These are phyloP conservation scores for Athelia sp. DNA, from an alignment of 1,284 basidiomycete genomes.

Conservation along the genomic window DNA sequence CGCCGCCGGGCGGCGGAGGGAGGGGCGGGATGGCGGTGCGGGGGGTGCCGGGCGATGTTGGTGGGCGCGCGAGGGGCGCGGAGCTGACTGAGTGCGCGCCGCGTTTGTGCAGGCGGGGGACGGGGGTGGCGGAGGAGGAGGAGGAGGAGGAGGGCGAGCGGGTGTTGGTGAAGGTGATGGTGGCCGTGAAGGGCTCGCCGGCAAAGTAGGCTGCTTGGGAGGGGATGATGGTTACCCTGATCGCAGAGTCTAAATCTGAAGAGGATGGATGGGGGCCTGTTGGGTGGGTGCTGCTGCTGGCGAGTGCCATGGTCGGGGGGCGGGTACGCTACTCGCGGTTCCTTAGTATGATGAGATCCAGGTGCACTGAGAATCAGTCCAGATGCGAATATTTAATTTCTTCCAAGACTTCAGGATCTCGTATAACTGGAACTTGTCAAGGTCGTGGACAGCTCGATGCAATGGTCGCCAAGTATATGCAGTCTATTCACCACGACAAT, in stretches of 20 bases:
- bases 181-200: constrained; percentile 82
- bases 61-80: constrained; percentile 67
- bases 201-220: constrained; percentile 89
- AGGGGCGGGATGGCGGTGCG: constrained; percentile 31
- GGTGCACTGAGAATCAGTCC: no score
- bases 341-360: no score
- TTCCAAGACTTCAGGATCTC: no score
- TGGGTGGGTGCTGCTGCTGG: constrained; percentile 4
- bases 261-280: constrained; percentile 2
- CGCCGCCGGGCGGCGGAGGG: constrained; percentile 14
- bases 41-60: constrained; percentile 70
- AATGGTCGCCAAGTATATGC: no score
- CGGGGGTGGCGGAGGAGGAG: constrained; percentile 28
- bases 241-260: constrained; percentile 35
- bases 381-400: no score
- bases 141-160: constrained; percentile 34
- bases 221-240: constrained; percentile 69
- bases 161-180: constrained; percentile 85
- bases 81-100: constrained; percentile 73
- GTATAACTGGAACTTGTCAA: no score
- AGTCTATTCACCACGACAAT: no score
- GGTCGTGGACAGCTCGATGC: no score
- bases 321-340: no score
- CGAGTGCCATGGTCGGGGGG: no score
- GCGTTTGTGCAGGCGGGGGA: no score